Evolutionary conservation across 1,139 yeast species (phyloP), one percentile per base, ranked within the genome.

Genomic region (Kurtzmaniella quercitrusa): DNA sequence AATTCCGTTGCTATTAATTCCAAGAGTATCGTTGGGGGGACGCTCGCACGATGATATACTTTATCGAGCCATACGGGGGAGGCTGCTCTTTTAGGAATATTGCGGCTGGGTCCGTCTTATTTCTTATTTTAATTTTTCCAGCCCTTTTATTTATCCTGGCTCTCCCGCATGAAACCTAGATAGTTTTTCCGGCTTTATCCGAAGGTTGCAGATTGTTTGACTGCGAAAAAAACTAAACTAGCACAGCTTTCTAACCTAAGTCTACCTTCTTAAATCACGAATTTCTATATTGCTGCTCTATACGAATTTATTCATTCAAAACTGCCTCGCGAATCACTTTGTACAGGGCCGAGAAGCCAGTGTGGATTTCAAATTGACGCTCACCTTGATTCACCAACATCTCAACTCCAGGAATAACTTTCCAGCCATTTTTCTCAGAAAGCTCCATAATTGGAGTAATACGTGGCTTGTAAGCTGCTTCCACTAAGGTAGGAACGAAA

Each of bases 321-420:
- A 84, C 91, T 20, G 88, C 88, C 28, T 75, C 70, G 52, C 75
- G 80, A 40, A 84, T 73, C 14, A 73, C 75, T 32, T 68, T 62
- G 61, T 80, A 82, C 20, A 88, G 88, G 4, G 89, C 83, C 32
- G 56, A 66, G 45, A 74, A 64, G 0, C 91, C 89, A 16, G 93
- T 87, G 82, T 94, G 91, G 46, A 80, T 64, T 50, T 76, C 68
- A 60, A 91, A 89, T 65, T 93, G 98, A 47, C 79, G 88, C 40
- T 87, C 82, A 42, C 98, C 98, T 65, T 93, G 98, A 63, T 86
- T 82, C 18, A 89, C 88, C 51, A 93, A 75, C 95, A 93, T 87
- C 54, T 88, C 89, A 35, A 84, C 82, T 16, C 98, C 98, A 20
- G 93, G 88, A 50, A 91, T 76, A 14, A 82, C 83, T 22, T 70